Conservation (phyloP, 768 basidiomycete species). For the Lactarius pseudohatsudake region DNA sequence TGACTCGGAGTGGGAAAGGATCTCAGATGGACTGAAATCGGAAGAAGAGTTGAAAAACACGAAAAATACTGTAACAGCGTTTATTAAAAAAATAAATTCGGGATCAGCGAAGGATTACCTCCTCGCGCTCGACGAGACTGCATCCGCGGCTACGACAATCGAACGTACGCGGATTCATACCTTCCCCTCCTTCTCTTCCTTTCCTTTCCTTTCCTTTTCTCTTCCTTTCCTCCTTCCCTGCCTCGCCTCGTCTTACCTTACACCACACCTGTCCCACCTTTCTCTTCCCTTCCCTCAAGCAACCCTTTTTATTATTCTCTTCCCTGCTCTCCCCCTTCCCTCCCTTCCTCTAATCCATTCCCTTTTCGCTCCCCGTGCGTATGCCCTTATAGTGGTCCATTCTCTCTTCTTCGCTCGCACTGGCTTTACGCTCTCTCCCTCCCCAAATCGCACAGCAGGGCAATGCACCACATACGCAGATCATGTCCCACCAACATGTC, state of each 20-base stretch:
- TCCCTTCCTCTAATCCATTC: conserved; percentile 42
- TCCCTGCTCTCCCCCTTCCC: background rate
- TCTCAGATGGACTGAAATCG: too few relatives aligned
- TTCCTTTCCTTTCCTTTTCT: background rate
- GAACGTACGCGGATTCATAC: conserved; percentile 5
- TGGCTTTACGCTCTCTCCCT: conserved; percentile 47
- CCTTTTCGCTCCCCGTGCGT: conserved; percentile 25
- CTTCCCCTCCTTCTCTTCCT: background rate
- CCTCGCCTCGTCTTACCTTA: conserved; percentile 32
- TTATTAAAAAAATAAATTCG: conserved; percentile 8
- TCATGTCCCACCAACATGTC: conserved; percentile 46
- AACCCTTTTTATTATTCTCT: background rate
- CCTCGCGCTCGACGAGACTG: background rate
- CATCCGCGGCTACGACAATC: conserved; percentile 21
- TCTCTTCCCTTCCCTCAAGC: background rate
- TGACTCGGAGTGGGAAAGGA: conserved; percentile 18
- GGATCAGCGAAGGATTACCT: conserved; percentile 19
- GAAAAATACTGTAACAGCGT: background rate
- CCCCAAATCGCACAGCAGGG: conserved; percentile 28
- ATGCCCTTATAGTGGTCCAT: conserved; percentile 39
- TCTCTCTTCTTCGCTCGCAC: conserved; percentile 29
- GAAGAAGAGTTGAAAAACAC: background rate
- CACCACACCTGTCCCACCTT: conserved; percentile 30
- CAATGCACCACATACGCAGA: conserved; percentile 53
- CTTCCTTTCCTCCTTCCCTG: conserved; percentile 21